These are phyloP conservation scores for Pseudocercospora fijiensis DNA, from an alignment of 2,329 filamentous ascomycete species.

Conservation along the genomic window DNA sequence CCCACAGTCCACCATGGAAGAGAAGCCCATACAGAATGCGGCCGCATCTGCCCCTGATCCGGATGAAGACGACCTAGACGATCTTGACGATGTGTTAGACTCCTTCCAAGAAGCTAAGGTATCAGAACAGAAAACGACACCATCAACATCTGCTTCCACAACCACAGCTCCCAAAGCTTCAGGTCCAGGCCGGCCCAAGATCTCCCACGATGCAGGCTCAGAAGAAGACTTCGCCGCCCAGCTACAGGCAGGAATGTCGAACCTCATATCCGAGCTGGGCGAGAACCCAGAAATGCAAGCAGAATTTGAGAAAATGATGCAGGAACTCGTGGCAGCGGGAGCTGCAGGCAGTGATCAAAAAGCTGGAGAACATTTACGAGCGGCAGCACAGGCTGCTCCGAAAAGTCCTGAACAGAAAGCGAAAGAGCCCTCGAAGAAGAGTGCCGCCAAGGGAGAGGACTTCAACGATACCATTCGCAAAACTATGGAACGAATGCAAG, in stretches of 20 bases:
- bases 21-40: slow-evolving; percentile 29
- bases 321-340: slow-evolving; percentile 55
- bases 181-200: slow-evolving; percentile 40
- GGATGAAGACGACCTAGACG: slow-evolving; percentile 88
- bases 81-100: slow-evolving; percentile 92
- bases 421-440: slow-evolving; percentile 21
- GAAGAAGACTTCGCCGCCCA: slow-evolving; percentile 75
- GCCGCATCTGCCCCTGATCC: slow-evolving; percentile 64
- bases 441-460: slow-evolving; percentile 45
- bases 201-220: slow-evolving; percentile 32
- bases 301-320: slow-evolving; percentile 63
- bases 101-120: slow-evolving; percentile 71
- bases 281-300: slow-evolving; percentile 65
- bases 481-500: slow-evolving; percentile 96
- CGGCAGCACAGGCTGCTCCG: slow-evolving; percentile 36
- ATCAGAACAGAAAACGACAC: slow-evolving; percentile 41
- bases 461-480: slow-evolving; percentile 92
- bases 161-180: slow-evolving; percentile 42
- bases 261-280: slow-evolving; percentile 71
- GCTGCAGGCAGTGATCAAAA: slow-evolving; percentile 38
- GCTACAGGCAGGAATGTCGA: slow-evolving; percentile 86
- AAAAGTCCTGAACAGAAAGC: slow-evolving; percentile 22
- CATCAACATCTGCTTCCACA: slow-evolving; percentile 22
- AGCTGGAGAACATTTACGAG: slow-evolving; percentile 35
- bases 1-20: slow-evolving; percentile 27